Conservation (phyloP, 2,329 filamentous ascomycete genomes). For the Xylariaceae sp. region DNA sequence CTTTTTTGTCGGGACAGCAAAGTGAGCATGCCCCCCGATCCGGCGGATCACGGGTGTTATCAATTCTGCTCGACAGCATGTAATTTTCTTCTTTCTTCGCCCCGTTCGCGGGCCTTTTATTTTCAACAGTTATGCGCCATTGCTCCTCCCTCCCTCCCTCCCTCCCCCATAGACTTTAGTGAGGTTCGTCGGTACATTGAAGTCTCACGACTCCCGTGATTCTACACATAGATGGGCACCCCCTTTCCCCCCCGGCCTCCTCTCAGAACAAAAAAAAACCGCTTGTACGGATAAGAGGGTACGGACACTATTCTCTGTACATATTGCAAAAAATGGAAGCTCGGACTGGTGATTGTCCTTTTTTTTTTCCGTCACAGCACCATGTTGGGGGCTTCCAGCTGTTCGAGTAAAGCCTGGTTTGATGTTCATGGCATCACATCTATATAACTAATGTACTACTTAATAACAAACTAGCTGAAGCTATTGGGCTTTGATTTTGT, state of each 20-base stretch:
- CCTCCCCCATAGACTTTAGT: constrained; percentile 6
- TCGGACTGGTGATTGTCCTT: not conserved
- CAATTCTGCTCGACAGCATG: constrained; percentile 22
- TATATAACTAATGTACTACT: constrained; percentile 1
- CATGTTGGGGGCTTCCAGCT: not conserved
- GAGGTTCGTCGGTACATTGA: constrained; percentile 4
- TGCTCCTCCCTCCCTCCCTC: not conserved
- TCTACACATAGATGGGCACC: constrained; percentile 6
- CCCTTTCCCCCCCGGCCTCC: too few relatives aligned
- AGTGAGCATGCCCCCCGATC: constrained; percentile 10
- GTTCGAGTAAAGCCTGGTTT: not conserved
- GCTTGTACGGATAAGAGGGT: constrained; percentile 11
- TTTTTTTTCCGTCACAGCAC: not conserved
- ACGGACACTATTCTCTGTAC: not conserved
- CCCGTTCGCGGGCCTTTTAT: constrained; percentile 1
- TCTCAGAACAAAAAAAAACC: not conserved
- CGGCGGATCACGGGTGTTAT: constrained; percentile 4
- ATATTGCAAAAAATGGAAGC: constrained; percentile 2
- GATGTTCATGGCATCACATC: not conserved
- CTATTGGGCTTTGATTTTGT: not conserved
- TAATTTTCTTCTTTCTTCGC: constrained; percentile 20
- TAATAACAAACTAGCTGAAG: not conserved
- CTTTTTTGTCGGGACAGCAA: constrained; percentile 8
- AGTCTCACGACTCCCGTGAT: constrained; percentile 10
- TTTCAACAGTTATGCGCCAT: constrained; percentile 12